A percentile compares a stretch with the other conserved stretches of the same genome.
These are phyloP conservation scores for Noccaea bulbosa DNA, from an alignment of 345 rosid species.

Conservation along the genomic window DNA sequence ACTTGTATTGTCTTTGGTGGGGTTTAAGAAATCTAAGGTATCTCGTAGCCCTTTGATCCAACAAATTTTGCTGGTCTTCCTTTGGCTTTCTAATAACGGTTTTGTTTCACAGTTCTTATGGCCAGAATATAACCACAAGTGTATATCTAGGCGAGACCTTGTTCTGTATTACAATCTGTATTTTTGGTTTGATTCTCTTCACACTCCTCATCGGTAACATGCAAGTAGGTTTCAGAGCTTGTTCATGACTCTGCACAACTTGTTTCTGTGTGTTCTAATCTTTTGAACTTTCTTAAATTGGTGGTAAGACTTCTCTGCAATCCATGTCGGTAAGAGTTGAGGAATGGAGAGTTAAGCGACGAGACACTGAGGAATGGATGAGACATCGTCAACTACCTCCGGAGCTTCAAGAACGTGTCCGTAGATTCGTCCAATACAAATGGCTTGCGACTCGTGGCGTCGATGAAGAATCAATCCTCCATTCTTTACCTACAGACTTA, in stretches of 20 bases:
- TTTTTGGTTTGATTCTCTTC: conserved; percentile 69
- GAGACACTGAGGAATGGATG: conserved; percentile 99
- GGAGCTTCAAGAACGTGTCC: conserved; percentile 77
- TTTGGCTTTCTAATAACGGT: not conserved
- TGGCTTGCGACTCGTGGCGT: conserved; percentile 98
- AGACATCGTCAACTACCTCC: conserved; percentile 88
- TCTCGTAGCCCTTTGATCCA: conserved; percentile 8
- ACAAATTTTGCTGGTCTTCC: not conserved
- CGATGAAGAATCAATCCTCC: conserved; percentile 80
- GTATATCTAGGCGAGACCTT: conserved; percentile 71
- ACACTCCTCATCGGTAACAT: conserved; percentile 90
- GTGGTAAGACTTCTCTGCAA: conserved; percentile 76
- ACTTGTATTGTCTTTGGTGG: conserved; percentile 92
- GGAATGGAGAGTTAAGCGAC: conserved; percentile 86
- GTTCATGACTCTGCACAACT: not conserved
- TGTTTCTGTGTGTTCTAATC: conserved; percentile 40
- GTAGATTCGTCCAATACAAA: conserved; percentile 75
- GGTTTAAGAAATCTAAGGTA: conserved; percentile 85
- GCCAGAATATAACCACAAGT: conserved; percentile 77
- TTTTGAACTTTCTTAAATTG: conserved; percentile 17
- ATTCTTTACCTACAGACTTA: conserved; percentile 73
- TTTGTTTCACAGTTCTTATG: conserved; percentile 65
- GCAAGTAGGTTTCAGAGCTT: conserved; percentile 62
- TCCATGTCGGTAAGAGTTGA: conserved; percentile 83
- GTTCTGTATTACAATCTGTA: conserved; percentile 69